Percentiles rank a stretch among this genome's conserved stretches.
Conservation (phyloP, 2,329 filamentous ascomycete genomes). For the Fusarium miscanthi region DNA sequence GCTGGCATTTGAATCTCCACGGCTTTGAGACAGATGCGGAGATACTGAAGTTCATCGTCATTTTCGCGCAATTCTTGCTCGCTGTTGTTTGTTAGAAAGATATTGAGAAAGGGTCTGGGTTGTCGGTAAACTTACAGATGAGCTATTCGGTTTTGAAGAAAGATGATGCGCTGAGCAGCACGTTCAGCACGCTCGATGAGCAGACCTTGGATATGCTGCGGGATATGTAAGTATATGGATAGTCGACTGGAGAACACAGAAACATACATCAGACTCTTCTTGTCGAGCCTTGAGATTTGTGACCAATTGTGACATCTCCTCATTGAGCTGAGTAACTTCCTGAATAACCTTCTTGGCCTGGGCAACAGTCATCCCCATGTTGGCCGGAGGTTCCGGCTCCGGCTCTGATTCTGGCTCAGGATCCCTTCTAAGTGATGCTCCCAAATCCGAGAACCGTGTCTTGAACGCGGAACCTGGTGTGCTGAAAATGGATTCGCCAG, state of each 20-base stretch:
- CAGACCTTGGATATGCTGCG: constrained; percentile 69
- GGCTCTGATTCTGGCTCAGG: constrained; percentile 44
- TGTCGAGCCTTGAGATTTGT: constrained; percentile 64
- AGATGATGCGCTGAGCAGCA: constrained; percentile 67
- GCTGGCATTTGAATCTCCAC: constrained; percentile 69
- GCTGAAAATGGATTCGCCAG: constrained; percentile 48
- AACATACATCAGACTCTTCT: constrained; percentile 68
- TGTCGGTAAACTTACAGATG: constrained; percentile 60
- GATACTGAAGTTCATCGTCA: constrained; percentile 69
- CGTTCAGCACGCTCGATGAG: constrained; percentile 68
- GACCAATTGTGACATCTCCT: constrained; percentile 62
- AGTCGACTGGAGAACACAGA: not conserved
- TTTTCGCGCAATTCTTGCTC: constrained; percentile 67
- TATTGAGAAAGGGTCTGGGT: too few relatives aligned
- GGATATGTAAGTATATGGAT: constrained; percentile 40
- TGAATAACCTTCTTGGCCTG: constrained; percentile 54
- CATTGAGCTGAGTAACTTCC: constrained; percentile 57
- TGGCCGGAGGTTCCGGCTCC: constrained; percentile 44
- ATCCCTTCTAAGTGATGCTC: constrained; percentile 49
- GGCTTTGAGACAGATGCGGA: constrained; percentile 71
- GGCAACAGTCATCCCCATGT: constrained; percentile 48
- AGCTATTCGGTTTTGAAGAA: constrained; percentile 67
- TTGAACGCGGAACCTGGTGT: constrained; percentile 53
- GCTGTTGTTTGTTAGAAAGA: constrained; percentile 49
- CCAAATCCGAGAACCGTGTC: constrained; percentile 55